These are phyloP conservation scores for Suillus subluteus DNA, from an alignment of 768 basidiomycete species.

Conservation along the genomic window DNA sequence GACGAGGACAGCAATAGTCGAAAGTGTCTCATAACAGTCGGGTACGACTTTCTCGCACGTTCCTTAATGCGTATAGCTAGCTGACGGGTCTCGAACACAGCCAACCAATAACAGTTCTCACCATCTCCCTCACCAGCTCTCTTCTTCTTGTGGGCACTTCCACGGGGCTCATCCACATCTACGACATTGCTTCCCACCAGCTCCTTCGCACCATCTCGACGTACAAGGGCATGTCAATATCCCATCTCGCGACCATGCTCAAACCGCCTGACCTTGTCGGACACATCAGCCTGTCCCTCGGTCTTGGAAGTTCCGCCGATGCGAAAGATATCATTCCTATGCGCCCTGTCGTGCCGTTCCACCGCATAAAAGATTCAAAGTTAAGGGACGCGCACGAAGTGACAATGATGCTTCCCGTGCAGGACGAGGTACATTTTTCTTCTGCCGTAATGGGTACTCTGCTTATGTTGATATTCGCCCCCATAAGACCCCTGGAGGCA, in stretches of 20 bases:
- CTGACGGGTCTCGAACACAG: conserved; percentile 41
- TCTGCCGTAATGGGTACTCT: neutral
- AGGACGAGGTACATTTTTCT: conserved; percentile 40
- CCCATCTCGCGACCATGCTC: conserved; percentile 75
- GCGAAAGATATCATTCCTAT: conserved; percentile 66
- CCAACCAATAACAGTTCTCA: conserved; percentile 70
- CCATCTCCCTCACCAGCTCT: conserved; percentile 78
- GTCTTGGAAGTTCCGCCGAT: conserved; percentile 37
- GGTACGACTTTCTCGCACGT: conserved; percentile 17
- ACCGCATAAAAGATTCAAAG: conserved; percentile 70
- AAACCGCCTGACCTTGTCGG: conserved; percentile 89
- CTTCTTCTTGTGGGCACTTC: conserved; percentile 83
- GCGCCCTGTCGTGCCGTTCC: conserved; percentile 69
- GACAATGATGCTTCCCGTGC: conserved; percentile 57
- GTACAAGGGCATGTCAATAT: conserved; percentile 70
- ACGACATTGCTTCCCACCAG: conserved; percentile 91
- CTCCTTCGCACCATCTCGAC: conserved; percentile 79
- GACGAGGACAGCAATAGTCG: conserved; percentile 52
- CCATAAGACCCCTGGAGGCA: conserved; percentile 21
- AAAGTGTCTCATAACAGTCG: conserved; percentile 63
- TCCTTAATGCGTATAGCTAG: conserved; percentile 1
- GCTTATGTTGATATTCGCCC: neutral
- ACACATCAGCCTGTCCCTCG: conserved; percentile 63
- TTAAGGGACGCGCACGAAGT: conserved; percentile 73
- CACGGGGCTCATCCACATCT: conserved; percentile 72